A percentile compares a stretch with the other conserved stretches of the same genome.
phyloP scores from a whole-genome alignment of 148 eudicot genomes.

The Rhododendron ovatum region DNA sequence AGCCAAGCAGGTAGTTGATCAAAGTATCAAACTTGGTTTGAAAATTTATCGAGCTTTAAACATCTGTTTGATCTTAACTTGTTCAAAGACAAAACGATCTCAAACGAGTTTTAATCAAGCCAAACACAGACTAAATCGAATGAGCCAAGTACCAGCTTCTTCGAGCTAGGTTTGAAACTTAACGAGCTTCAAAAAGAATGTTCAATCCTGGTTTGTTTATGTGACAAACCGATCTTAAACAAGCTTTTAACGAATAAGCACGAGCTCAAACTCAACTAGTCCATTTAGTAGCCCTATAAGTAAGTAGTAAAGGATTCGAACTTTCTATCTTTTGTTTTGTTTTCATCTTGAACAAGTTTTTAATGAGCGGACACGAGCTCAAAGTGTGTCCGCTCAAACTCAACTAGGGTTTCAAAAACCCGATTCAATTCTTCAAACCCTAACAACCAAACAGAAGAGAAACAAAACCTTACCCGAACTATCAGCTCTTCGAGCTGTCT shows the following conservation, averaged over 20 bases:
- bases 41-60: neutral
- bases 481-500: constrained; percentile 27
- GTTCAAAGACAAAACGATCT: neutral
- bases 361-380: too few species aligned
- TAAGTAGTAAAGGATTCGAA: neutral
- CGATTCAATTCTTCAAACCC: neutral
- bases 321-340: neutral
- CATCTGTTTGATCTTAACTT: neutral
- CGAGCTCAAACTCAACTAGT: neutral
- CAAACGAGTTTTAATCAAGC: neutral
- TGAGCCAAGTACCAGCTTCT: neutral
- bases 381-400: too few species aligned
- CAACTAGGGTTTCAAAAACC: neutral
- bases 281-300: neutral
- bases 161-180: neutral
- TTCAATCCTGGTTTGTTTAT: neutral
- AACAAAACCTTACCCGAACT: constrained; percentile 19
- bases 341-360: neutral
- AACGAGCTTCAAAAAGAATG: neutral
- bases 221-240: neutral
- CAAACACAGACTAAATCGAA: neutral
- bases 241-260: neutral
- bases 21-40: neutral
- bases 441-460: neutral
- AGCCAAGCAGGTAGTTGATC: neutral